A percentile compares a stretch with the other conserved stretches of the same genome.
phyloP scores from a whole-genome alignment of 2,329 filamentous ascomycete species.

The Pseudogymnoascus sp. region DNA sequence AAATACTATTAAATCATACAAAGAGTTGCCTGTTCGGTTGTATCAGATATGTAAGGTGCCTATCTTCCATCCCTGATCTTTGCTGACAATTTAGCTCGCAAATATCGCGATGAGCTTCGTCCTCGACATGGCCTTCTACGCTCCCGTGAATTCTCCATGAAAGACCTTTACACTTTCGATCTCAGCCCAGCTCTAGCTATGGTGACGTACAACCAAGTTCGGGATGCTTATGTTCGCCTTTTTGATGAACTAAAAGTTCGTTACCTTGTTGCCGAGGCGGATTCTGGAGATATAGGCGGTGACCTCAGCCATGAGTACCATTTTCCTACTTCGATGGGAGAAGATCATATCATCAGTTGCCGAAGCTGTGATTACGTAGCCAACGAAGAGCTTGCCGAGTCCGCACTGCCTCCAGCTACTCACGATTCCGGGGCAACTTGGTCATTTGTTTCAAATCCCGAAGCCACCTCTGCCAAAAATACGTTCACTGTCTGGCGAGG shows the following conservation, averaged over 20 bases:
- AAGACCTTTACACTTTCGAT: constrained; percentile 96
- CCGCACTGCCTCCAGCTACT: constrained; percentile 23
- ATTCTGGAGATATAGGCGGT: constrained; percentile 94
- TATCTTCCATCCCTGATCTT: neutral
- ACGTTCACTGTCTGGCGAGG: constrained; percentile 48
- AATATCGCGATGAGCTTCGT: constrained; percentile 88
- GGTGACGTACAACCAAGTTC: constrained; percentile 71
- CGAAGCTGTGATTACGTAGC: constrained; percentile 64
- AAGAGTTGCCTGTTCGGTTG: constrained; percentile 73
- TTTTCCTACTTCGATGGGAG: constrained; percentile 69
- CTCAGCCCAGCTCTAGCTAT: constrained; percentile 58
- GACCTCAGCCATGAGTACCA: constrained; percentile 93
- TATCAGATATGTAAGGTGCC: constrained; percentile 74
- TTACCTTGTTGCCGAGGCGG: constrained; percentile 77
- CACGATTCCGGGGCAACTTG: neutral
- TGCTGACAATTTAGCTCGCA: constrained; percentile 53
- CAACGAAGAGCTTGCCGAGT: constrained; percentile 75
- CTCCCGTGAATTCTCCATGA: constrained; percentile 92
- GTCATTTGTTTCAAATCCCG: neutral
- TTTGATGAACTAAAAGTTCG: constrained; percentile 79
- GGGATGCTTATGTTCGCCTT: constrained; percentile 64
- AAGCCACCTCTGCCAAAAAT: neutral
- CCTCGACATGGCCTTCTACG: constrained; percentile 83
- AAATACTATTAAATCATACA: constrained; percentile 69
- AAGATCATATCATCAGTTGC: constrained; percentile 79